These are phyloP conservation scores for Populus davidiana DNA, from an alignment of 345 rosid species.

Conservation along the genomic window DNA sequence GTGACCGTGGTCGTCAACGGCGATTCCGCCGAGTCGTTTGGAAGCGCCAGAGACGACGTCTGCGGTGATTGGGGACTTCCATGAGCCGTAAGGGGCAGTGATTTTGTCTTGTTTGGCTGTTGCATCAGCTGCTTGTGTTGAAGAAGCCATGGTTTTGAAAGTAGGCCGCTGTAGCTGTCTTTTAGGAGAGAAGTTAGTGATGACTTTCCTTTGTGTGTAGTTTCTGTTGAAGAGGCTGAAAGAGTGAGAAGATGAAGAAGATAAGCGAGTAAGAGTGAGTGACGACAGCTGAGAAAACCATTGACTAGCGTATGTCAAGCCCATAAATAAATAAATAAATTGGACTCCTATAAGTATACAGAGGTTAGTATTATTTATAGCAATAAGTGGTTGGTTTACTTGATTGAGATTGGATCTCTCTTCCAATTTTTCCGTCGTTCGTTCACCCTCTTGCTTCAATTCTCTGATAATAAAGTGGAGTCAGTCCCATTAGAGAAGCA, in stretches of 20 bases:
- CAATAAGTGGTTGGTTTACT: too few species aligned
- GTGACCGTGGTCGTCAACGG: slow-evolving; percentile 66
- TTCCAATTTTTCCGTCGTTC: too few species aligned
- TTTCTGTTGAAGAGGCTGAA: not conserved
- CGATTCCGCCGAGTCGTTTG: slow-evolving; percentile 72
- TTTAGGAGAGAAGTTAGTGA: slow-evolving; percentile 6
- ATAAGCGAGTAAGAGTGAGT: slow-evolving; percentile 30
- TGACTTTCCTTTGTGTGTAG: not conserved
- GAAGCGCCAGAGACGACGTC: slow-evolving; percentile 79
- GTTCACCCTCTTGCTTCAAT: too few species aligned
- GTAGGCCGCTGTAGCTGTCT: not conserved
- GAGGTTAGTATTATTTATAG: too few species aligned
- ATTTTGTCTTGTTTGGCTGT: slow-evolving; percentile 22
- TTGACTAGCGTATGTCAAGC: not conserved
- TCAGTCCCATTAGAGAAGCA: too few species aligned
- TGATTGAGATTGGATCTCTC: too few species aligned
- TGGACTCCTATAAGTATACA: too few species aligned
- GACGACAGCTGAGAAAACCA: slow-evolving; percentile 28
- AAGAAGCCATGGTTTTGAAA: slow-evolving; percentile 49
- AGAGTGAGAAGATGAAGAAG: slow-evolving; percentile 2
- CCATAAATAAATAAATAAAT: too few species aligned
- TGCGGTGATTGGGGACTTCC: slow-evolving; percentile 92
- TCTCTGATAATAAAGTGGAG: too few species aligned
- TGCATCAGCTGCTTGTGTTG: slow-evolving; percentile 17
- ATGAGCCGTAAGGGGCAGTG: slow-evolving; percentile 81